A percentile compares a stretch with the other conserved stretches of the same genome.
Evolutionary conservation across 1,139 yeast genomes (phyloP).

Genomic region (Candida labiduridarum): DNA sequence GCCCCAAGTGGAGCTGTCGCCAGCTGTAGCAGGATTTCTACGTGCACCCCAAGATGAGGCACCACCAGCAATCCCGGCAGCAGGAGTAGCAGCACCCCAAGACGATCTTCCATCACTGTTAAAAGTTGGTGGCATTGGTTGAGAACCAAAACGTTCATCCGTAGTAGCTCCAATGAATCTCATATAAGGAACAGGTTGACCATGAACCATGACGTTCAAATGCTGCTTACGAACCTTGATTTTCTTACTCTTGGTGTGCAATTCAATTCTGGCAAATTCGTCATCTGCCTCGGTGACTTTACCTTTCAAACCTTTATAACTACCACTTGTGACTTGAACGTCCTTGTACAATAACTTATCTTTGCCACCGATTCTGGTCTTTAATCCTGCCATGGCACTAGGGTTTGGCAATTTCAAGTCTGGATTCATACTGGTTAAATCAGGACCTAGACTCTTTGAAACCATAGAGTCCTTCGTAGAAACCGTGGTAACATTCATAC

Average conservation of each 20-base stretch:
- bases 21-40: conserved; percentile 20
- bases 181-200: conserved; percentile 75
- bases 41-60: conserved; percentile 26
- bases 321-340: conserved; percentile 85
- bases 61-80: conserved; percentile 33
- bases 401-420: conserved; percentile 50
- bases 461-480: conserved; percentile 77
- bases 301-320: conserved; percentile 93
- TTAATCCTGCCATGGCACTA: conserved; percentile 57
- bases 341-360: conserved; percentile 81
- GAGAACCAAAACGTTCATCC: conserved; percentile 18
- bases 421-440: conserved; percentile 85
- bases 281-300: conserved; percentile 93
- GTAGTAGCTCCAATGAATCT: conserved; percentile 64
- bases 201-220: conserved; percentile 67
- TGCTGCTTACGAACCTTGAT: conserved; percentile 81
- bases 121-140: conserved; percentile 47
- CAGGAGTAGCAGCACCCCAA: conserved; percentile 41
- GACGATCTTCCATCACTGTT: conserved; percentile 36
- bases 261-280: conserved; percentile 84
- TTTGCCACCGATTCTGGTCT: conserved; percentile 65
- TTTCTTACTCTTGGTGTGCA: conserved; percentile 89
- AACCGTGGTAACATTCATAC: conserved; percentile 77
- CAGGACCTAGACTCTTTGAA: conserved; percentile 60
- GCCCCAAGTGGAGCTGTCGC: conserved; percentile 14